phyloP scores from a whole-genome alignment of 2,329 filamentous ascomycete genomes.

The Dothistroma septosporum region DNA sequence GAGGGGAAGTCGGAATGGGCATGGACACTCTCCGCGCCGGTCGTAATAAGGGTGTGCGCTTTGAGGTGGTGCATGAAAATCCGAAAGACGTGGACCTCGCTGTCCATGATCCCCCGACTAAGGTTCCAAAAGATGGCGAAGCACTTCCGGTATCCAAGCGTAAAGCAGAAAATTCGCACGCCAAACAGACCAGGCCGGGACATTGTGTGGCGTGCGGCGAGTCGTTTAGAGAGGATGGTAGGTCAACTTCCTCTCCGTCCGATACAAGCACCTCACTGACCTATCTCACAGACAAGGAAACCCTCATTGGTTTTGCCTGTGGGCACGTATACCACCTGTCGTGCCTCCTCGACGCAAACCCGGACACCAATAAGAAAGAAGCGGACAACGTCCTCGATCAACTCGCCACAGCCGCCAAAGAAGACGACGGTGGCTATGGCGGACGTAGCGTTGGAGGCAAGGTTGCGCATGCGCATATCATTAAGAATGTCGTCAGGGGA shows the following conservation, averaged over 20 bases:
- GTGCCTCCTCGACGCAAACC: conserved; percentile 56
- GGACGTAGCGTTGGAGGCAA: conserved; percentile 73
- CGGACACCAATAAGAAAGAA: conserved; percentile 34
- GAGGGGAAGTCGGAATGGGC: conserved; percentile 78
- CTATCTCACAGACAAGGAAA: conserved; percentile 55
- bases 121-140: conserved; percentile 23
- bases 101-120: conserved; percentile 31
- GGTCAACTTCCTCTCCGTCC: conserved; percentile 14
- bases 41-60: conserved; percentile 81
- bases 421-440: conserved; percentile 37
- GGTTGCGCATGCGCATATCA: conserved; percentile 76
- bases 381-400: conserved; percentile 34
- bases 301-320: conserved; percentile 74
- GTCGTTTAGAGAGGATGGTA: conserved; percentile 37
- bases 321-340: conserved; percentile 76
- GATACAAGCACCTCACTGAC: background rate
- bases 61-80: conserved; percentile 59
- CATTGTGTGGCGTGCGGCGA: conserved; percentile 40
- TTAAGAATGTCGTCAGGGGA: conserved; percentile 56
- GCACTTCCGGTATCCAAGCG: conserved; percentile 19
- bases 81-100: conserved; percentile 33
- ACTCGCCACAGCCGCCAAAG: conserved; percentile 45
- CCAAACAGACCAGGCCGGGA: conserved; percentile 30
- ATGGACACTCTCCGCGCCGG: conserved; percentile 77
- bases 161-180: conserved; percentile 14